Evolutionary conservation across 768 basidiomycete genomes (phyloP), one percentile per base, ranked within the genome.

Genomic region (Leccinum truebloodii): DNA sequence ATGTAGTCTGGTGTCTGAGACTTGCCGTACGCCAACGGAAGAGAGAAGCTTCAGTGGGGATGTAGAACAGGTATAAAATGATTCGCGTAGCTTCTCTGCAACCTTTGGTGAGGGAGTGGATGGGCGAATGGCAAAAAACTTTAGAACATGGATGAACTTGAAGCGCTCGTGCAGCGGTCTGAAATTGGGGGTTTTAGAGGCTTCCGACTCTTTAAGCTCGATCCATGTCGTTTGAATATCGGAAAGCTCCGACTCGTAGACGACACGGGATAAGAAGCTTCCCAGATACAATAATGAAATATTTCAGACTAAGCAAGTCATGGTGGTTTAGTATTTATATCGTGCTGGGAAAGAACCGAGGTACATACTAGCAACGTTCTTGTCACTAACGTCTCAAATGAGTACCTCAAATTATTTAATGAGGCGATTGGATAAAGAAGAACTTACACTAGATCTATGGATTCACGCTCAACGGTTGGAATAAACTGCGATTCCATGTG

Each of bases 351-450:
- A n/a, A n/a, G n/a, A n/a, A n/a, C 5, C n/a, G n/a, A 13, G 18
- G 8, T 10, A 54, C 83, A 69, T 71, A 90, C 89, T 75, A 28
- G 87, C 85, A 28, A 90, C 92, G 70, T 35, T 34, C 24, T 5
- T 37, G n/a, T 57, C 28, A 18, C 55, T 61, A 2, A 7, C 1
- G 7, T 32, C 30, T 20, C n/a, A n/a, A n/a, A n/a, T n/a, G n/a
- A n/a, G n/a, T n/a, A n/a, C n/a, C n/a, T n/a, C n/a, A n/a, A n/a
- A n/a, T n/a, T n/a, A n/a, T n/a, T n/a, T n/a, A n/a, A n/a, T n/a
- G n/a, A n/a, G n/a, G n/a, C n/a, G n/a, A n/a, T n/a, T n/a, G n/a
- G n/a, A n/a, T n/a, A n/a, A n/a, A n/a, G n/a, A n/a, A n/a, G 20
- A 3, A 9, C 62, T 60, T 57, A 63, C 62, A 28, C 44, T 26